phyloP scores from a whole-genome alignment of 2,329 filamentous ascomycete genomes.

The Grosmannia huntii region DNA sequence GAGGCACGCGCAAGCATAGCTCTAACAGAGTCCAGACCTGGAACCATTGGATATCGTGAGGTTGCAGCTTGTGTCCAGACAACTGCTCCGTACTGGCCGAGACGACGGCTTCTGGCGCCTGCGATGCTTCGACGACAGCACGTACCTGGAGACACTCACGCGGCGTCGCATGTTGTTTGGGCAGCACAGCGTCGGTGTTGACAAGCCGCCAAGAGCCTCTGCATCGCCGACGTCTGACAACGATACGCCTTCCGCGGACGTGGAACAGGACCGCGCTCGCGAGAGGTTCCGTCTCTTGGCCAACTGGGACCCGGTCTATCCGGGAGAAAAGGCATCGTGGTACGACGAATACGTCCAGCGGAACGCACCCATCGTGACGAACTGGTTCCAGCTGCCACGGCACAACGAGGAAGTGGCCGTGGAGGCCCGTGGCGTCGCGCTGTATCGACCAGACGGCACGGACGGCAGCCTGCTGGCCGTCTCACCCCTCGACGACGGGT shows the following conservation, averaged over 20 bases:
- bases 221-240: not conserved
- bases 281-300: slow-evolving; percentile 48
- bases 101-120: slow-evolving; percentile 68
- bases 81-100: slow-evolving; percentile 53
- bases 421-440: slow-evolving; percentile 61
- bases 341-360: slow-evolving; percentile 83
- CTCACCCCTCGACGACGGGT: slow-evolving; percentile 73
- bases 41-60: slow-evolving; percentile 50
- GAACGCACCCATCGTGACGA: slow-evolving; percentile 58
- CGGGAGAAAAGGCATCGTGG: slow-evolving; percentile 62
- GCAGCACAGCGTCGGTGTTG: slow-evolving; percentile 22
- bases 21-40: slow-evolving; percentile 34
- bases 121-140: slow-evolving; percentile 59
- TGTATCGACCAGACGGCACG: slow-evolving; percentile 44
- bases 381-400: slow-evolving; percentile 60
- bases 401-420: slow-evolving; percentile 27
- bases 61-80: slow-evolving; percentile 57
- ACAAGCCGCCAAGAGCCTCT: not conserved
- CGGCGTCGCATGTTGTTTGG: slow-evolving; percentile 1
- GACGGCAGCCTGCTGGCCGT: slow-evolving; percentile 44
- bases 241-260: not conserved
- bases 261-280: slow-evolving; percentile 12
- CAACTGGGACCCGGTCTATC: slow-evolving; percentile 74
- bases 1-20: slow-evolving; percentile 12
- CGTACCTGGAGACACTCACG: slow-evolving; percentile 46